Percentiles rank a stretch among this genome's conserved stretches.
Evolutionary conservation across 2,329 filamentous ascomycete species (phyloP).

Genomic region (Ophiosphaerella korrae): DNA sequence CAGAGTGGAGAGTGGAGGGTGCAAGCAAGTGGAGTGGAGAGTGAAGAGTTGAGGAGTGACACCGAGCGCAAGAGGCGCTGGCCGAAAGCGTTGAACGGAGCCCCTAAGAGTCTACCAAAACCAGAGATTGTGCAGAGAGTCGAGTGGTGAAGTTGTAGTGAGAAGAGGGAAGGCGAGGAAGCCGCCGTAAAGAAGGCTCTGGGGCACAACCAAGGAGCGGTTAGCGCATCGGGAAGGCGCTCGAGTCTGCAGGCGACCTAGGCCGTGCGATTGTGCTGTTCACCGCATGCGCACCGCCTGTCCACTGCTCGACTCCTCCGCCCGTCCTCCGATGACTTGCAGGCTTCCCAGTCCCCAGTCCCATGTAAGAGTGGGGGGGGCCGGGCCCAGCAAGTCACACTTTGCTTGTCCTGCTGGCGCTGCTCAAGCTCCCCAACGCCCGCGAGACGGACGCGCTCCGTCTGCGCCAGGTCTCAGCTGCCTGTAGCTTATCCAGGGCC

Average conservation of each 20-base stretch:
- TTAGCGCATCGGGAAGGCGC: slow-evolving; percentile 27
- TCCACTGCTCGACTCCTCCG: background rate
- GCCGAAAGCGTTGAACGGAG: slow-evolving; percentile 46
- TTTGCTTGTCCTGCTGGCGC: too few relatives aligned
- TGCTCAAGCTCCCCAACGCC: background rate
- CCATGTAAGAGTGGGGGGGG: too few relatives aligned
- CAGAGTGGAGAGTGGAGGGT: slow-evolving; percentile 38
- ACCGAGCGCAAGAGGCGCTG: slow-evolving; percentile 50
- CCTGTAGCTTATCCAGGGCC: background rate
- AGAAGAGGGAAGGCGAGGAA: slow-evolving; percentile 26
- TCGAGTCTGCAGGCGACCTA: slow-evolving; percentile 1
- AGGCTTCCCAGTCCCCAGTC: too few relatives aligned
- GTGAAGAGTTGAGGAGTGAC: slow-evolving; percentile 30
- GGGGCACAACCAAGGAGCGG: background rate
- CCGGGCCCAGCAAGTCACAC: too few relatives aligned
- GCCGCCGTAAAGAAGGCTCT: slow-evolving; percentile 33
- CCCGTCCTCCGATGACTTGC: background rate
- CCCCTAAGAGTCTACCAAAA: slow-evolving; percentile 46
- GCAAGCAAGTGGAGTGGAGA: slow-evolving; percentile 2
- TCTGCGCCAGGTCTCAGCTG: slow-evolving; percentile 1
- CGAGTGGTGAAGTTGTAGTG: slow-evolving; percentile 33
- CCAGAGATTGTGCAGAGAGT: slow-evolving; percentile 27
- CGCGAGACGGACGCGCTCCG: background rate
- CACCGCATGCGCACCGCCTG: slow-evolving; percentile 1
- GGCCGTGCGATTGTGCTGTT: background rate